These are phyloP conservation scores for Phialocephala subalpina DNA, from an alignment of 2,329 filamentous ascomycete genomes.

Conservation along the genomic window DNA sequence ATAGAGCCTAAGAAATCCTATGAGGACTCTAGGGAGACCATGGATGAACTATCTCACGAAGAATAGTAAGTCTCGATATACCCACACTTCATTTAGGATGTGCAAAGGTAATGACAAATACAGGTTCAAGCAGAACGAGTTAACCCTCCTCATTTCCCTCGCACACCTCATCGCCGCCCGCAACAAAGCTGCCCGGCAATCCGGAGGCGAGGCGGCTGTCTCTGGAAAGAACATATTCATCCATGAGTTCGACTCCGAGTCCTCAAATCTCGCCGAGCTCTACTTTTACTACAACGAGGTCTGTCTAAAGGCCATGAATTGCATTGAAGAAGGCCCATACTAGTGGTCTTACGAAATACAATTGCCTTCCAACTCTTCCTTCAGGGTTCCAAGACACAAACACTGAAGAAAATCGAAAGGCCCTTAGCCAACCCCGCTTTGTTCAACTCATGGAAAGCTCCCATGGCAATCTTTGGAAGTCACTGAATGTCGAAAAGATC, in stretches of 20 bases:
- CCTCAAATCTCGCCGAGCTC: not conserved
- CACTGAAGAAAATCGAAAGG: not conserved
- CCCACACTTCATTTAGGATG: not conserved
- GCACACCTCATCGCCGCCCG: not conserved
- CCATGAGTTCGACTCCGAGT: not conserved
- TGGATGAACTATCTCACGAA: not conserved
- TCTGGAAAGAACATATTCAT: not conserved
- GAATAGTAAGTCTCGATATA: not conserved
- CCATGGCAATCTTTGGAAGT: not conserved
- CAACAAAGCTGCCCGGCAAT: not conserved
- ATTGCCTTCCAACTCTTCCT: not conserved
- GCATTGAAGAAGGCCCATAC: not conserved
- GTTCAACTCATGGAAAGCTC: not conserved
- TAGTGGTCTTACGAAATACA: not conserved
- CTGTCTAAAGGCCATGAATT: not conserved
- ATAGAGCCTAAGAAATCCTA: too few relatives aligned
- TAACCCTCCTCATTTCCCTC: not conserved
- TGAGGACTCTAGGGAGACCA: not conserved
- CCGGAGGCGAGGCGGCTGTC: not conserved
- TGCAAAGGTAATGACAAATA: not conserved
- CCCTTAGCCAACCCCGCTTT: not conserved
- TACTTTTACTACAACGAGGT: not conserved
- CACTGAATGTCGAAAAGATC: not conserved
- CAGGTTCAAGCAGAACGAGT: not conserved
- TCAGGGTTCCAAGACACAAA: not conserved